phyloP scores from a whole-genome alignment of 345 rosid species.

The Hevea brasiliensis region DNA sequence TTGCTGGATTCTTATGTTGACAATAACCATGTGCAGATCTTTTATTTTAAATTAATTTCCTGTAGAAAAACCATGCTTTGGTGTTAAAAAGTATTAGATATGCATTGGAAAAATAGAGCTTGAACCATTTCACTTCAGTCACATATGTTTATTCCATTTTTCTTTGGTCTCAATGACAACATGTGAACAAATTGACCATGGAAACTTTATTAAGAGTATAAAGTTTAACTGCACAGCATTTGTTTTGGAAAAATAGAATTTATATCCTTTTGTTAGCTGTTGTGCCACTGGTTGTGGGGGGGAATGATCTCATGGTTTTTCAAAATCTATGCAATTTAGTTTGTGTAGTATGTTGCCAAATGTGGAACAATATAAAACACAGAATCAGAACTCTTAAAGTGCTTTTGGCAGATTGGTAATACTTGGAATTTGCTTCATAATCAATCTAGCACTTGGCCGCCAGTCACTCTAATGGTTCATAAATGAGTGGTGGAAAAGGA shows the following conservation, averaged over 20 bases:
- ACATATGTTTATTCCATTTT: not conserved
- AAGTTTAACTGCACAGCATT: not conserved
- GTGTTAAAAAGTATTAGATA: not conserved
- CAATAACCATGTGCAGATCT: not conserved
- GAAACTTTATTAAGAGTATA: not conserved
- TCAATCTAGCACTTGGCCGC: not conserved
- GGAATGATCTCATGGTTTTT: not conserved
- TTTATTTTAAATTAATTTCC: not conserved
- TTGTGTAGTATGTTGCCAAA: not conserved
- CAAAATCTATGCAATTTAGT: not conserved
- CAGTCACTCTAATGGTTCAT: not conserved
- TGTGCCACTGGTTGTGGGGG: not conserved
- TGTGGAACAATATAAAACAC: not conserved
- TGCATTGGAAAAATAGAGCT: not conserved
- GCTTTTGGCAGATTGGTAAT: not conserved
- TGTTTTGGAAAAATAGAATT: not conserved
- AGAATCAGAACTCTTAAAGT: not conserved
- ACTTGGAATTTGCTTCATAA: not conserved
- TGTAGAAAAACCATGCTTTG: not conserved
- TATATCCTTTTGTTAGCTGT: not conserved
- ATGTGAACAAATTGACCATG: not conserved
- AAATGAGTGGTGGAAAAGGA: slow-evolving; percentile 1
- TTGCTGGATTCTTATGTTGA: slow-evolving; percentile 1
- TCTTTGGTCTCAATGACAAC: not conserved
- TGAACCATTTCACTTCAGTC: not conserved